Base-by-base conservation (phyloP, 176 grass and related monocot species). In the Oryza meyeriana region DNA sequence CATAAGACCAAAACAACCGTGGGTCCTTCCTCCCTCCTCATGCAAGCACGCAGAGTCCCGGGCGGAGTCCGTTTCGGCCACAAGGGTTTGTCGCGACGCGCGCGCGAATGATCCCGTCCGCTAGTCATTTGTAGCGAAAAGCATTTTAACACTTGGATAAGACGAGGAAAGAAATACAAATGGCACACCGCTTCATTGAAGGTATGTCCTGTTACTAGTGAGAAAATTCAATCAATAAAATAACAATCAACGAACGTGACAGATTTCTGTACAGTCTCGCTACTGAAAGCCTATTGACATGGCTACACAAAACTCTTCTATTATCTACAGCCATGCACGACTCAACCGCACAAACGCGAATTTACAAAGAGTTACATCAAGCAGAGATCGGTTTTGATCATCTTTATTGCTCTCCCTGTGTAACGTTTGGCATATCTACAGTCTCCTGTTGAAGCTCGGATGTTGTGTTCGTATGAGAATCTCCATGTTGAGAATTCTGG, bases 381-480 rank as follows among this genome's bases (percentile, higher is more conserved):
- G 12, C n/a, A 11, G 25, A 36, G 63, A 74, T 36, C 10, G 0
- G 34, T 59, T 85, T 80, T 10, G 10, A 20, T 20, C 70, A 31
- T 30, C 35, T 75, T 57, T 74, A 79, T 82, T 87, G 71, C 36
- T 85, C 72, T 84, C 35, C 48, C 50, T 67, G 52, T 16, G 14
- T 52, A 66, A 82, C 87, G 57, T 78, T 76, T 24, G 36, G 44
- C 25, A 66, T 78, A 24, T 35, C 72, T 32, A 12, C 27, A 7
- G 66, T 63, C 71, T 88, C 87, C 79, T 89, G 81, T 70, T 84
- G 78, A 75, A 26, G 24, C 57, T 93, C 76, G 3, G 80, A 25
- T 40, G 75, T 69, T 62, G 80, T 63, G 68, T 87, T 93, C 12
- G 41, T 52, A 74, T 74, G 61, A 72, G 59, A 32, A 76, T 84